Base-by-base conservation (phyloP, 306 rosid genomes). In the Notholithocarpus densiflorus region DNA sequence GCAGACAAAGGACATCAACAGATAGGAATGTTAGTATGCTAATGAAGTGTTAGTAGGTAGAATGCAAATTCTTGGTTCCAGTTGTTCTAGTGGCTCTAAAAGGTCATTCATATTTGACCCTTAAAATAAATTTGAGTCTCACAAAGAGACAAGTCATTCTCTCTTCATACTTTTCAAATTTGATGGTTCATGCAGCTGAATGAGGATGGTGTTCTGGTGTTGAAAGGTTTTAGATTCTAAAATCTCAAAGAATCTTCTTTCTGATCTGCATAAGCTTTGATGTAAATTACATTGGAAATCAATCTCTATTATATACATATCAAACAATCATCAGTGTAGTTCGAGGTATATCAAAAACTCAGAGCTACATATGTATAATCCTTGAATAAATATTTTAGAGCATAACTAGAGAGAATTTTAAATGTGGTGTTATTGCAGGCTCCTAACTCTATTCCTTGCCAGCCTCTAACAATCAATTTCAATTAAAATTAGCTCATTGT, bases 201-300 rank as follows among this genome's bases (percentile, higher is more conserved):
- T 66, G 65, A 61, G 73, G 83, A 84, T 64, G 85, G 90, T 13
- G 68, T 89, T 71, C 80, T 89, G 31, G 87, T 85, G 40, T 59
- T 89, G n/a, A 89, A 83, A 79, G 90, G 92, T 77, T 74, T 74
- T 87, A 65, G 88, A 87, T 79, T 89, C 92, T 52, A 89, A 89
- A 77, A 89, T 89, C 82, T 81, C 89, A 23, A 89, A 87, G 87
- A 87, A 87, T 81, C 90, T 89, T 15, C 89, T 88, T 20, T 55
- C 82, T 6, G 88, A 89, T 76, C 61, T 89, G 79, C 90, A 89
- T 76, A 89, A 89, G 86, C 89, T 89, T 57, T 79, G 88, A 31
- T 89, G 92, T 20, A 89, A 89, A 89, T 90, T 89, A 86, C n/a
- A 64, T 37, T 32, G 17, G 61, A 14, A 51, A 5, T 55, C 6